phyloP scores from a whole-genome alignment of 306 rosid genomes.

The Astragalus membranaceus region DNA sequence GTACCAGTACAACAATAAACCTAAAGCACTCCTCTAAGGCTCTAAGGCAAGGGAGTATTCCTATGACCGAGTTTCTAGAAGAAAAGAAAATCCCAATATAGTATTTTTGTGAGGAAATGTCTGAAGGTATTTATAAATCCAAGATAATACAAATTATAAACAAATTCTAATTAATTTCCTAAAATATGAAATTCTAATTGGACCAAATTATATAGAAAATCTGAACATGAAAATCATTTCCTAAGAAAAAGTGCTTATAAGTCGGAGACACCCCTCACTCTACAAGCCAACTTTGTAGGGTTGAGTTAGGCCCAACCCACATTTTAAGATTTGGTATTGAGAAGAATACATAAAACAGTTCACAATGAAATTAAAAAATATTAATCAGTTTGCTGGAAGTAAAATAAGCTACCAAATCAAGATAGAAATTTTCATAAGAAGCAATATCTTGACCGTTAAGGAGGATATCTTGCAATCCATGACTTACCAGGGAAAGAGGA shows the following conservation, averaged over 20 bases:
- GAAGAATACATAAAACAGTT: not conserved
- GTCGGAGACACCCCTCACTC: too few species aligned
- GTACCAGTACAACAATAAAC: not conserved
- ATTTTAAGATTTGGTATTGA: too few species aligned
- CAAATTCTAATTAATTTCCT: not conserved
- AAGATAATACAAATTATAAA: not conserved
- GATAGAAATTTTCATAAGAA: not conserved
- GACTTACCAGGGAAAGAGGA: conserved; percentile 84
- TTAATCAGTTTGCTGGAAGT: not conserved
- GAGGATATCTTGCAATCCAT: not conserved
- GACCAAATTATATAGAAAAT: not conserved
- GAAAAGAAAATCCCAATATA: not conserved
- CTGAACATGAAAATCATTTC: too few species aligned
- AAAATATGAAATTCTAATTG: not conserved
- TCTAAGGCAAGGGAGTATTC: not conserved
- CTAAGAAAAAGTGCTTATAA: too few species aligned
- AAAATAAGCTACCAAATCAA: conserved; percentile 9
- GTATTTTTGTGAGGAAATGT: not conserved
- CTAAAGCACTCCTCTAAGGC: not conserved
- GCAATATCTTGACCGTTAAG: not conserved
- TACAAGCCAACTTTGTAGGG: too few species aligned
- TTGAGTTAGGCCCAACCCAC: too few species aligned
- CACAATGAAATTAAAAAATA: not conserved
- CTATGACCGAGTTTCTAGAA: not conserved
- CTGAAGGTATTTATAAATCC: not conserved